Percentiles rank a stretch among this genome's conserved stretches.
These are phyloP conservation scores for Ogataea pignaliae DNA, from an alignment of 805 yeast genomes.

Conservation along the genomic window DNA sequence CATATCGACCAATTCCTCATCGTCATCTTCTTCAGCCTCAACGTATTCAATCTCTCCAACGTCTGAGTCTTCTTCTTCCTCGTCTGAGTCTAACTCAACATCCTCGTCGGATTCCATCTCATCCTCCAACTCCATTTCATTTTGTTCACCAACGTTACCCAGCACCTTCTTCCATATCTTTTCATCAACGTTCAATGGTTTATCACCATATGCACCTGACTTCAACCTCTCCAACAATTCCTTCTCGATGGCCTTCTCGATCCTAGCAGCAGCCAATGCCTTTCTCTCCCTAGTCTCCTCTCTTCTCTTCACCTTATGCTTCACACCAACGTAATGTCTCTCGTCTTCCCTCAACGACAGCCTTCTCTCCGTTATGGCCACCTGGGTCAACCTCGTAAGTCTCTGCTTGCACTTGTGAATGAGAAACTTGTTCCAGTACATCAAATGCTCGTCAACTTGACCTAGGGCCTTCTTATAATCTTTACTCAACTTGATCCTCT, in stretches of 20 bases:
- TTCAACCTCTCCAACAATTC: slow-evolving; percentile 91
- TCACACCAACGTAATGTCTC: slow-evolving; percentile 87
- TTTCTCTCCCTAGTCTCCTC: slow-evolving; percentile 94
- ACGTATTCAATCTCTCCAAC: slow-evolving; percentile 82
- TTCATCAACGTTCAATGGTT: slow-evolving; percentile 95
- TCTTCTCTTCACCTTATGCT: slow-evolving; percentile 91
- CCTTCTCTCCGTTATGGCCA: slow-evolving; percentile 91
- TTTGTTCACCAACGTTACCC: slow-evolving; percentile 59
- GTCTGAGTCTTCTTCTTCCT: slow-evolving; percentile 40
- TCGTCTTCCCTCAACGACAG: slow-evolving; percentile 90
- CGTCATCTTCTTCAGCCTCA: slow-evolving; percentile 85
- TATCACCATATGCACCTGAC: slow-evolving; percentile 98
- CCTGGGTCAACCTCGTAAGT: slow-evolving; percentile 90
- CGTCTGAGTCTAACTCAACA: slow-evolving; percentile 49
- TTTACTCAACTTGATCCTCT: slow-evolving; percentile 83
- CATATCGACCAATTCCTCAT: slow-evolving; percentile 83
- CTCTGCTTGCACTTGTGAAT: slow-evolving; percentile 95
- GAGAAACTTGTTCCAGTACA: slow-evolving; percentile 90
- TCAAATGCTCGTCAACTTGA: slow-evolving; percentile 82
- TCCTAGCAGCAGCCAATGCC: slow-evolving; percentile 93
- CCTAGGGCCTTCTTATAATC: slow-evolving; percentile 83
- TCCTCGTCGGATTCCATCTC: slow-evolving; percentile 39
- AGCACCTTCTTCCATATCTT: slow-evolving; percentile 92
- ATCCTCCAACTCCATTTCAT: slow-evolving; percentile 51
- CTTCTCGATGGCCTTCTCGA: slow-evolving; percentile 94